Base-by-base conservation (phyloP, 2,329 filamentous ascomycete genomes). In the Nothophoma quercina region DNA sequence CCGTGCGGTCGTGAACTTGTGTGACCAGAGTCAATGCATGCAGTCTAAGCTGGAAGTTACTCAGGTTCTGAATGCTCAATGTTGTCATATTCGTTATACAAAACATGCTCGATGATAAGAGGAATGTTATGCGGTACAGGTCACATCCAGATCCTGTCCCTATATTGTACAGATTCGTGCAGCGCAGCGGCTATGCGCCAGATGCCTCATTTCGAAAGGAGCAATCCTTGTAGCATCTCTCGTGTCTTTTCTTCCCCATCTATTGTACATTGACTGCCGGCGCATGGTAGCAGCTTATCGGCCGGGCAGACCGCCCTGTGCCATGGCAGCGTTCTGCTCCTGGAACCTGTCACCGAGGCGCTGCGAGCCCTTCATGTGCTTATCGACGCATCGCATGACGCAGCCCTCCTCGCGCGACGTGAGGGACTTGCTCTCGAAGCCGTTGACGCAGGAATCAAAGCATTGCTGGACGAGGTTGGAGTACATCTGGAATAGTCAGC, bases 391-490 rank as follows among this genome's bases (percentile, higher is more conserved):
- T 69, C 92, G 90, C 79, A 91, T 88, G 70, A 98, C 87, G 81
- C 95, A 99, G 75, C 90, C 88, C 71, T 90, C 89, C 80, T 99
- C 95, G 74, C 91, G 88, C 64, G 87, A 85, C 59, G 90, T 88
- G 63, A 99, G 86, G 40, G 91, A 90, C 81, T 98, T 98, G 80
- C 92, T 96, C 71, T 93, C 96, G 85, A 99, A 99, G 83, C 98
- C 93, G 78, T 93, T 93, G 79, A 99, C 86, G 83, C 95, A 99
- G 78, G 95, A 89, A 75, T 91, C 88, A 84, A 99, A 99, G 86
- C 95, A 99, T 79, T 88, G 85, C 76, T 91, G 88, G 68, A 92
- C 89, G 48, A 90, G 83, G 78, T 85, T 87, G 70, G 85, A 87
- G 77, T 88, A 88, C 81, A 87, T 87, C 85, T 88, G 62, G 10